Conservation (phyloP, 2,329 filamentous ascomycete species). For the Paracorniculantispora psalliotae region DNA sequence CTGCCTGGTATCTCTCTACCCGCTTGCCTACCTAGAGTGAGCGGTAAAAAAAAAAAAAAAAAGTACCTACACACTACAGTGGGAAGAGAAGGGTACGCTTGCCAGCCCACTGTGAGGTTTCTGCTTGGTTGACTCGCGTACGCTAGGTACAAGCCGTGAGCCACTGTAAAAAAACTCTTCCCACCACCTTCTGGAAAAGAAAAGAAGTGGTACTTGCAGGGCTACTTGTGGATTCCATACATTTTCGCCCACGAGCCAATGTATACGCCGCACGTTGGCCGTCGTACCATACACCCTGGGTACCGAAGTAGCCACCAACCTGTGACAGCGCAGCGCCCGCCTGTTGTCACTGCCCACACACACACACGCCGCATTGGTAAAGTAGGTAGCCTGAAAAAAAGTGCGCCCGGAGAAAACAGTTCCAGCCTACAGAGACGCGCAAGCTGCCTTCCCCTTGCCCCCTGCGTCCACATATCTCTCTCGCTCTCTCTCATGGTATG, state of each 20-base stretch:
- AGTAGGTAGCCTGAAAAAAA: no score
- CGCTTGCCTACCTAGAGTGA: background rate
- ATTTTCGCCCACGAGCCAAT: background rate
- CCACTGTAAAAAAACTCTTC: background rate
- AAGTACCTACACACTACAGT: background rate
- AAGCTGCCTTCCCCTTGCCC: background rate
- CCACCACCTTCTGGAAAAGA: background rate
- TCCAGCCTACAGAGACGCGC: background rate
- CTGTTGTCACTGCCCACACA: no score
- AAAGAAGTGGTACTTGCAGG: background rate
- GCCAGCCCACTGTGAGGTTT: no score
- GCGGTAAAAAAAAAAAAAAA: background rate
- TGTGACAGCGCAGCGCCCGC: no score
- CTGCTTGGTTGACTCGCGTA: background rate
- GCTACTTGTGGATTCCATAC: background rate
- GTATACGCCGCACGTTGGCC: background rate
- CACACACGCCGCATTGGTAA: no score
- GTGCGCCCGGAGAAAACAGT: no score
- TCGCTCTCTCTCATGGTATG: background rate
- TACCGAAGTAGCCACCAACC: no score
- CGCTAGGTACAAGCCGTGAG: no score
- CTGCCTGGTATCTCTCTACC: no score
- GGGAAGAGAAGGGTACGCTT: no score
- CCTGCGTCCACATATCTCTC: background rate
- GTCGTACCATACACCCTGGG: background rate